phyloP scores from a whole-genome alignment of 306 rosid genomes.

The Betula pendula region DNA sequence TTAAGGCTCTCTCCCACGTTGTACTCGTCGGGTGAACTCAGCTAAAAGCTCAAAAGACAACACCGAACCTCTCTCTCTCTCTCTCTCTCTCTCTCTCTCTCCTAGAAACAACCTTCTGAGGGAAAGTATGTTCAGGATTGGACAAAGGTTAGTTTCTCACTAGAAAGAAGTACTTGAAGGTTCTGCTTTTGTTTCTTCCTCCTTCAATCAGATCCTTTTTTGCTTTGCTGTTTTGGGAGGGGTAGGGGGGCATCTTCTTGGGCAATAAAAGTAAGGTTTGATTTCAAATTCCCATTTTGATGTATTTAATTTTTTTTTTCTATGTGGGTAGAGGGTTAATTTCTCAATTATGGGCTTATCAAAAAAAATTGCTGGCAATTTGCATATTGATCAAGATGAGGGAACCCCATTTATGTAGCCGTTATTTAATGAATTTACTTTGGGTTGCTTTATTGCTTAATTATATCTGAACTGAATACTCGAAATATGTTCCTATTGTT shows the following conservation, averaged over 20 bases:
- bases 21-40: neutral
- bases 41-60: slow-evolving; percentile 17
- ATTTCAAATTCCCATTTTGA: neutral
- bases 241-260: neutral
- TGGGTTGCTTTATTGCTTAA: slow-evolving; percentile 19
- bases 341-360: neutral
- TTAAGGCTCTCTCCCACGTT: neutral
- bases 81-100: neutral
- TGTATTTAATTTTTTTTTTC: neutral
- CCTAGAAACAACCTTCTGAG: slow-evolving; percentile 13
- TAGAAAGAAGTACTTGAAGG: neutral
- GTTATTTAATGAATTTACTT: slow-evolving; percentile 20
- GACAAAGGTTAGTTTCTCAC: slow-evolving; percentile 38
- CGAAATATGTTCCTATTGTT: slow-evolving; percentile 24
- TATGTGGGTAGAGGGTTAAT: neutral
- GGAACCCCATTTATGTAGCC: neutral
- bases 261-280: neutral
- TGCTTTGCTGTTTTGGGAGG: neutral
- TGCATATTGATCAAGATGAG: neutral
- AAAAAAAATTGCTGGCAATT: neutral
- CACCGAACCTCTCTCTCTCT: too few species aligned
- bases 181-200: neutral
- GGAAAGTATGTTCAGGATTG: slow-evolving; percentile 36
- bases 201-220: neutral
- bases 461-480: slow-evolving; percentile 6